Conservation (phyloP, 1,284 basidiomycete species). For the Ceratobasidium sp. region DNA sequence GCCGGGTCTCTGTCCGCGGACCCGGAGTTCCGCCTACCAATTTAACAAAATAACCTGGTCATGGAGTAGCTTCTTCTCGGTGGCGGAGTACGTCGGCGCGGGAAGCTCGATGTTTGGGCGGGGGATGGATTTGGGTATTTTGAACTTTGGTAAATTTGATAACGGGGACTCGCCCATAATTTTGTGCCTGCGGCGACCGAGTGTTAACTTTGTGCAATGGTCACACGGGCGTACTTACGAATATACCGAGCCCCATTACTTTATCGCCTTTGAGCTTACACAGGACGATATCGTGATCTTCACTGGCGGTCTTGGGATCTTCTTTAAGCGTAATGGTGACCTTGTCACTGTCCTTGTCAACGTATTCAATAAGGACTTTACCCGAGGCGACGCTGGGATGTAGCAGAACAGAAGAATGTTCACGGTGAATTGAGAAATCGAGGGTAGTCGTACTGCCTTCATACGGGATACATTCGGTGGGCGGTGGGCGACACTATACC, state of each 20-base stretch:
- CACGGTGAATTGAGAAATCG: background rate
- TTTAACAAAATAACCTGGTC: background rate
- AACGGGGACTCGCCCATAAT: background rate
- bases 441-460: background rate
- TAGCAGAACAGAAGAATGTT: background rate
- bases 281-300: background rate
- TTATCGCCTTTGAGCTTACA: conserved; percentile 14
- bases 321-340: conserved; percentile 13
- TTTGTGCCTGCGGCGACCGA: background rate
- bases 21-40: conserved; percentile 2
- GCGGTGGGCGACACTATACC: background rate
- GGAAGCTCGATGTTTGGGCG: background rate
- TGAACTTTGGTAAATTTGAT: conserved; percentile 15
- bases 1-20: no score
- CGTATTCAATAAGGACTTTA: background rate
- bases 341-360: background rate
- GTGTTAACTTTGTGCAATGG: background rate
- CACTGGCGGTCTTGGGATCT: background rate
- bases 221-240: background rate
- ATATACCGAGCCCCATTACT: conserved; percentile 8
- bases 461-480: conserved; percentile 7
- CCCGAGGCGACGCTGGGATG: background rate
- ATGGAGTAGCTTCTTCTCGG: background rate
- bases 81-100: no score
- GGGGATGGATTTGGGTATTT: background rate